phyloP scores from a whole-genome alignment of 768 basidiomycete genomes.

The Termitomyces sp. region DNA sequence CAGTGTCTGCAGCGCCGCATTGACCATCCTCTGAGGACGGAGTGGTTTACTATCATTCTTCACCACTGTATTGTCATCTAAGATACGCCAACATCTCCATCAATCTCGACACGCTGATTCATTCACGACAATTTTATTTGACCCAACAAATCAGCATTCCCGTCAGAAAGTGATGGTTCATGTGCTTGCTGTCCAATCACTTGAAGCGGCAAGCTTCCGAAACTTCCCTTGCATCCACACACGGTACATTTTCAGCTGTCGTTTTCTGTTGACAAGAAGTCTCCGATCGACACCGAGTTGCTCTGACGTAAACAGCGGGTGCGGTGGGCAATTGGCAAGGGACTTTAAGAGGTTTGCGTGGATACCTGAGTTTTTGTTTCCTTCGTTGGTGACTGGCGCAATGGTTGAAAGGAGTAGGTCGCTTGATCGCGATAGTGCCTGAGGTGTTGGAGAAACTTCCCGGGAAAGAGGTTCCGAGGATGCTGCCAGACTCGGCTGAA shows the following conservation, averaged over 20 bases:
- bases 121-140: not conserved
- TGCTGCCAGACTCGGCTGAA: not conserved
- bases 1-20: not conserved
- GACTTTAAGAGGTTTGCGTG: conserved; percentile 36
- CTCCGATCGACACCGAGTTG: conserved; percentile 89
- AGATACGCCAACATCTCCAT: not conserved
- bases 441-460: not conserved
- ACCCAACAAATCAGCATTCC: too few species aligned
- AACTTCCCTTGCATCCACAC: conserved; percentile 94
- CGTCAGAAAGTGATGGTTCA: not conserved
- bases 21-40: not conserved
- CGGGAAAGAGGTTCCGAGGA: conserved; percentile 3
- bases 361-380: conserved; percentile 11
- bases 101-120: not conserved
- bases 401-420: not conserved
- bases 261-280: conserved; percentile 88
- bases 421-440: conserved; percentile 1
- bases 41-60: not conserved
- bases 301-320: conserved; percentile 71
- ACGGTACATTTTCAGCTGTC: conserved; percentile 95
- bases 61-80: too few species aligned
- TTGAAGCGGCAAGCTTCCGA: conserved; percentile 34
- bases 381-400: not conserved
- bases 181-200: not conserved
- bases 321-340: conserved; percentile 29